These are phyloP conservation scores for Lyophyllum semitale DNA, from an alignment of 768 basidiomycete species.

Conservation along the genomic window DNA sequence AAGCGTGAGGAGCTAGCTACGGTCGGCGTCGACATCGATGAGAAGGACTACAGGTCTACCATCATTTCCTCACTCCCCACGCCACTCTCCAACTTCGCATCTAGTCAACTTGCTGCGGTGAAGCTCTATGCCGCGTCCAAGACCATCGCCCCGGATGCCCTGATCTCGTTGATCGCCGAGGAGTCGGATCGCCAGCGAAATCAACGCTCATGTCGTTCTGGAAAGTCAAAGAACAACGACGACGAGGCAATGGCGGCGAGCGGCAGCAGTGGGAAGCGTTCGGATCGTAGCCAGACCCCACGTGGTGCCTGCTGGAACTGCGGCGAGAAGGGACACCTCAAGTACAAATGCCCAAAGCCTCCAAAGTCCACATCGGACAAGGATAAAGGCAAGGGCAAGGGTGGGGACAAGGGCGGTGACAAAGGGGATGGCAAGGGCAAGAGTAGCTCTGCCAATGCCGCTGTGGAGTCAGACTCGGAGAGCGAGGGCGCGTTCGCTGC, in stretches of 20 bases:
- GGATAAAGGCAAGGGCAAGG: too few relatives aligned
- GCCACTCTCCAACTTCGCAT: conserved; percentile 12
- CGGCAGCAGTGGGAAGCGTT: background rate
- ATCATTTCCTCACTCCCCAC: conserved; percentile 32
- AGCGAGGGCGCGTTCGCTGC: conserved; percentile 8
- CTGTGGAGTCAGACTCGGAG: conserved; percentile 13
- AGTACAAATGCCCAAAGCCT: too few relatives aligned
- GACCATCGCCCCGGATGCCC: conserved; percentile 18
- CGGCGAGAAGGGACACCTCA: background rate
- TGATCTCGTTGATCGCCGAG: conserved; percentile 22
- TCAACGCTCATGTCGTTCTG: background rate
- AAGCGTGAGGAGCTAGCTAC: too few relatives aligned
- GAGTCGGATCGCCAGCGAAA: conserved; percentile 17
- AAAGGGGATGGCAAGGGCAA: too few relatives aligned
- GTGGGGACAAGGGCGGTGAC: conserved; percentile 9
- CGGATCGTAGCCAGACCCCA: background rate
- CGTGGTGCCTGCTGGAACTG: background rate
- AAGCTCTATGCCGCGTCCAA: conserved; percentile 4
- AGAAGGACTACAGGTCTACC: conserved; percentile 31
- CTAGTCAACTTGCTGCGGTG: background rate
- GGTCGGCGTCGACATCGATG: conserved; percentile 25
- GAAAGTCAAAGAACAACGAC: background rate
- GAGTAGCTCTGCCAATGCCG: conserved; percentile 10
- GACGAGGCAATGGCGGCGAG: conserved; percentile 4
- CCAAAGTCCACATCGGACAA: too few relatives aligned